Conservation (phyloP, 2,329 filamentous ascomycete genomes). For the Fonsecaea pedrosoi region DNA sequence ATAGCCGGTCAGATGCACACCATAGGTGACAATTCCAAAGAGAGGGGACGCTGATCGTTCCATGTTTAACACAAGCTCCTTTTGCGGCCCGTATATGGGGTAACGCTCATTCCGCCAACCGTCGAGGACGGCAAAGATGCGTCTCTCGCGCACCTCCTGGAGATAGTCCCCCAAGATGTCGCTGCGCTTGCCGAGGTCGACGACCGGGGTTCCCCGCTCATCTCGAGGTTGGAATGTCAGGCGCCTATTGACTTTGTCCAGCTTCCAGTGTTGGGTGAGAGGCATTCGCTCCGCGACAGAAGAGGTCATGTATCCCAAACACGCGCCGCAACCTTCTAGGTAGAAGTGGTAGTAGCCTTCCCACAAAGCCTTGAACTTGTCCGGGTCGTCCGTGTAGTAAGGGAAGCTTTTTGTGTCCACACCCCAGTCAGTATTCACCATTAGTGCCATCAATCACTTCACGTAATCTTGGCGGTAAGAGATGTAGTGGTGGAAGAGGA, state of each 20-base stretch:
- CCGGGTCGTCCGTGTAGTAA: conserved; percentile 68
- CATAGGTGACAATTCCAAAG: conserved; percentile 78
- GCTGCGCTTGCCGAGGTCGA: conserved; percentile 68
- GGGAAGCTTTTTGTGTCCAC: conserved; percentile 68
- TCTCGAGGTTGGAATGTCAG: conserved; percentile 36
- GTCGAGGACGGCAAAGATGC: conserved; percentile 73
- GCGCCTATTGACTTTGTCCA: conserved; percentile 22
- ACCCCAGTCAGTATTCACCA: not conserved
- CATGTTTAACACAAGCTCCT: conserved; percentile 70
- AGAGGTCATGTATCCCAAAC: conserved; percentile 64
- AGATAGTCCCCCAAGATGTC: conserved; percentile 64
- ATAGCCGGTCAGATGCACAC: conserved; percentile 81
- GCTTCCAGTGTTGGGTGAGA: conserved; percentile 28
- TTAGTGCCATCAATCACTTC: not conserved
- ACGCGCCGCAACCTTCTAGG: conserved; percentile 68
- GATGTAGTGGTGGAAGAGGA: not conserved
- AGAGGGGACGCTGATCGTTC: conserved; percentile 77
- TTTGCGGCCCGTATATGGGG: conserved; percentile 72
- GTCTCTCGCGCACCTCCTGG: conserved; percentile 70
- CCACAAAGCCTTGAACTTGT: conserved; percentile 62
- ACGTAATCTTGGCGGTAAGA: too few species aligned
- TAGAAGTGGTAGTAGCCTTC: conserved; percentile 68
- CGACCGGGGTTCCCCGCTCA: conserved; percentile 23
- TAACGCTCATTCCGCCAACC: conserved; percentile 85
- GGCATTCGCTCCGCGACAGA: conserved; percentile 32